A percentile compares a stretch with the other conserved stretches of the same genome.
These are phyloP conservation scores for Aspergillus indologenus DNA, from an alignment of 495 filamentous ascomycete species.

Conservation along the genomic window DNA sequence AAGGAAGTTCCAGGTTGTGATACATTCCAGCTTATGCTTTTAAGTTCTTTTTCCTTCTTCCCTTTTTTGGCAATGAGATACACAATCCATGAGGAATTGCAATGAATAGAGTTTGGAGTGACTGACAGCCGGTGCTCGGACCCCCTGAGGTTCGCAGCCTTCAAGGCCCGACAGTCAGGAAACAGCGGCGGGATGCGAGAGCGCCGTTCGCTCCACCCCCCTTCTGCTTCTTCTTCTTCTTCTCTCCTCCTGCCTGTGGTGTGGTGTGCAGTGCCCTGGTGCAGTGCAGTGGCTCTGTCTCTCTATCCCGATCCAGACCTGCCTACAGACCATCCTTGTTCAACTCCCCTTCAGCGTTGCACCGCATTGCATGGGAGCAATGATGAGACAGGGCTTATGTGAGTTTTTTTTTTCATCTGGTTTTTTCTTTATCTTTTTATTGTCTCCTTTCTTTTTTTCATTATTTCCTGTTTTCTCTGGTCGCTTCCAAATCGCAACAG, in stretches of 20 bases:
- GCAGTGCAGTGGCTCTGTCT: no score
- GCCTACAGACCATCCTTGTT: slow-evolving; percentile 11
- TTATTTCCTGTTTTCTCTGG: not conserved
- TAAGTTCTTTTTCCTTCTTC: slow-evolving; percentile 4
- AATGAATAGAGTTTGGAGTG: not conserved
- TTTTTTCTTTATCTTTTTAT: no score
- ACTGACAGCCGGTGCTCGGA: slow-evolving; percentile 23
- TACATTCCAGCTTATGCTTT: not conserved
- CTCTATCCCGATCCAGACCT: slow-evolving; percentile 1
- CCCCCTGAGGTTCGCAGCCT: slow-evolving; percentile 28
- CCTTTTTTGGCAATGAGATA: not conserved
- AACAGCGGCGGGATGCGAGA: slow-evolving; percentile 38
- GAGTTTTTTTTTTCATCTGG: no score
- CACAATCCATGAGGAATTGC: no score
- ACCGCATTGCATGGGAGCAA: not conserved
- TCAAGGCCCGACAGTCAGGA: slow-evolving; percentile 43
- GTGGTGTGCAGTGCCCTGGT: no score
- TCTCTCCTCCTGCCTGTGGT: no score
- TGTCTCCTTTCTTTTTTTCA: not conserved
- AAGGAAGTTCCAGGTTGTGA: not conserved
- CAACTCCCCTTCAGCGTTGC: not conserved
- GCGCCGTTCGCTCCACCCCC: slow-evolving; percentile 40
- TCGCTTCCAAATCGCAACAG: not conserved
- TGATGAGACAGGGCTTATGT: not conserved
- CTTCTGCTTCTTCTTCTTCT: no score